Base-by-base conservation (phyloP, 371 early-diverging fungal genomes). In the Mortierella sp. region DNA sequence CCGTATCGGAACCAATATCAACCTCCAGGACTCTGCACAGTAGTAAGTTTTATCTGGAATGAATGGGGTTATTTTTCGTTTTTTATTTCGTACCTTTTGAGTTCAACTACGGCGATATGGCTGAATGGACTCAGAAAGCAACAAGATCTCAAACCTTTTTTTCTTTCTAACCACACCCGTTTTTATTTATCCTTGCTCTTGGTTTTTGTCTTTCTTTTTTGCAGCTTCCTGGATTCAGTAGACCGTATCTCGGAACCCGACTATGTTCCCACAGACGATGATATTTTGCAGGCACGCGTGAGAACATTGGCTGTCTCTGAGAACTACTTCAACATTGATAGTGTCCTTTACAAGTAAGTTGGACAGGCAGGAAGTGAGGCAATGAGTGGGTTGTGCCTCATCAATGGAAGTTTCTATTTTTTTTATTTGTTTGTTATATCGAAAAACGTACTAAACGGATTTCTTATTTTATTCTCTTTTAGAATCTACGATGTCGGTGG, bases 401-500 rank as follows among this genome's bases (percentile, higher is more conserved):
- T 60, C 63, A 16, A 60, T 31, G 44, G n/a, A 26, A 71, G 42
- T 2, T 26, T 26, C 45, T 45, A 45, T 44, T 72, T 28, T 42
- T 52, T 54, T 1, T 55, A 45, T 26, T 13, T 57, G 34, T 48
- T 28, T 52, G 42, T 48, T 55, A 38, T 34, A 7, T 14, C 44
- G 38, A n/a, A 19, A 38, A 26, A 21, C 28, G 28, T 55, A 13
- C 58, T 74, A 45, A 50, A 50, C 50, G 14, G 74, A 26, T n/a
- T 47, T 45, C 13, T 55, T 68, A 63, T 28, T 70, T 28, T 48
- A 57, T 54, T 52, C 65, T 16, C 42, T 16, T 55, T 55, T 79
- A 90, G 90, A 75, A 92, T 92, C 79, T 92, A 84, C 71, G 92
- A 92, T 84, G 92, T 92, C 21, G 92, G 92, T 48, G 92, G 92